These are phyloP conservation scores for Salvia splendens DNA, from an alignment of 257 asterid genomes.

Conservation along the genomic window DNA sequence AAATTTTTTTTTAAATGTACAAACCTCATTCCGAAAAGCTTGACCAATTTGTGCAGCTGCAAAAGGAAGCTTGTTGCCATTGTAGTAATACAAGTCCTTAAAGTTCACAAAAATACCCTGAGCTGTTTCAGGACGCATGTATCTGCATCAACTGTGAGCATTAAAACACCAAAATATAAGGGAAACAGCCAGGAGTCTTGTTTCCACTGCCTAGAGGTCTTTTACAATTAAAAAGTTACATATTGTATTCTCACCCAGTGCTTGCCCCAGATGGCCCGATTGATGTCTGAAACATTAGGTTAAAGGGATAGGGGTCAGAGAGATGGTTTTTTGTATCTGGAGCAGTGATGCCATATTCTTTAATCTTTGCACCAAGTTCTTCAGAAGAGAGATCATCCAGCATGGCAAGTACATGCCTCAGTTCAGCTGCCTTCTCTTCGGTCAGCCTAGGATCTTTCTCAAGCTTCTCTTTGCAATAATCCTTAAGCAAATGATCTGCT, in stretches of 20 bases:
- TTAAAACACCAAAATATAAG: not conserved
- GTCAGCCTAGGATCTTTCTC: constrained; percentile 61
- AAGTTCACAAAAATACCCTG: constrained; percentile 86
- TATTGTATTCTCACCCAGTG: constrained; percentile 56
- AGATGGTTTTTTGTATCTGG: constrained; percentile 71
- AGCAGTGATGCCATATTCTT: constrained; percentile 69
- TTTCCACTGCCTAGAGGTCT: not conserved
- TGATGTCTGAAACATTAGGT: constrained; percentile 77
- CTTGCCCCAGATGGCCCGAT: constrained; percentile 73
- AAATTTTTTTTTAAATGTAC: not conserved
- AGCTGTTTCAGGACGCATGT: constrained; percentile 88
- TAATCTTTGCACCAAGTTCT: constrained; percentile 73
- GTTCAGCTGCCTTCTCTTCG: constrained; percentile 50
- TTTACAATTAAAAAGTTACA: not conserved
- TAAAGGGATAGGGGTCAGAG: constrained; percentile 80
- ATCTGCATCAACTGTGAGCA: constrained; percentile 41
- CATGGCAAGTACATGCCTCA: constrained; percentile 66
- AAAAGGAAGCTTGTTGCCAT: constrained; percentile 70
- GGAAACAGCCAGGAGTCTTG: constrained; percentile 1
- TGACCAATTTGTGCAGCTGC: constrained; percentile 89
- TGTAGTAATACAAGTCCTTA: constrained; percentile 66
- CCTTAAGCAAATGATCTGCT: constrained; percentile 82
- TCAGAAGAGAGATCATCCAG: constrained; percentile 67
- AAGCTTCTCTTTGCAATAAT: constrained; percentile 72
- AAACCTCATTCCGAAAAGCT: constrained; percentile 75